These are phyloP conservation scores for Pichia scutulata DNA, from an alignment of 805 yeast species.

Conservation along the genomic window DNA sequence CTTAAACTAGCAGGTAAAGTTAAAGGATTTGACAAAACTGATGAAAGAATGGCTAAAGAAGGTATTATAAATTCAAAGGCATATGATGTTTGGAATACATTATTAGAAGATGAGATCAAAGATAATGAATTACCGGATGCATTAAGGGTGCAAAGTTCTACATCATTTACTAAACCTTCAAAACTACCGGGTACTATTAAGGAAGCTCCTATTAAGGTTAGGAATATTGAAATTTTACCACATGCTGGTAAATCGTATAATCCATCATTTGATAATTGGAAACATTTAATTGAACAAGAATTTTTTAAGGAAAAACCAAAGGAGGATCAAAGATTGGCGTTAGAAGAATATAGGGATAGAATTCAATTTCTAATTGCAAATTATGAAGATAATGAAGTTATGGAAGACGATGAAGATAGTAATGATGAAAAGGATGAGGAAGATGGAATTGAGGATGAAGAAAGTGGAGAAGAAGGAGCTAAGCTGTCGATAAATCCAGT, in stretches of 20 bases:
- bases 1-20: conserved; percentile 73
- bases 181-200: conserved; percentile 48
- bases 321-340: conserved; percentile 54
- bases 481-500: conserved; percentile 66
- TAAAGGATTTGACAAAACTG: conserved; percentile 43
- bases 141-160: conserved; percentile 24
- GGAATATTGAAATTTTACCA: conserved; percentile 46
- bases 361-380: conserved; percentile 60
- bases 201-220: conserved; percentile 45
- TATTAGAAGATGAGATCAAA: conserved; percentile 9
- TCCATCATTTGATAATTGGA: conserved; percentile 84
- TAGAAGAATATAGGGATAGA: conserved; percentile 55
- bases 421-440: conserved; percentile 32
- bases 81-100: conserved; percentile 63
- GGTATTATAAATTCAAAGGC: conserved; percentile 48
- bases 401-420: conserved; percentile 32
- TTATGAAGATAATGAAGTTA: conserved; percentile 51
- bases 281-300: conserved; percentile 58
- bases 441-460: conserved; percentile 28
- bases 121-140: conserved; percentile 31
- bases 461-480: conserved; percentile 21
- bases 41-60: conserved; percentile 51
- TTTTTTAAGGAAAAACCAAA: conserved; percentile 54
- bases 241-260: conserved; percentile 90
- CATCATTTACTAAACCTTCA: conserved; percentile 45